Percentiles rank a stretch among this genome's conserved stretches.
These are phyloP conservation scores for Ephemerocybe angulata DNA, from an alignment of 768 basidiomycete species.

Conservation along the genomic window DNA sequence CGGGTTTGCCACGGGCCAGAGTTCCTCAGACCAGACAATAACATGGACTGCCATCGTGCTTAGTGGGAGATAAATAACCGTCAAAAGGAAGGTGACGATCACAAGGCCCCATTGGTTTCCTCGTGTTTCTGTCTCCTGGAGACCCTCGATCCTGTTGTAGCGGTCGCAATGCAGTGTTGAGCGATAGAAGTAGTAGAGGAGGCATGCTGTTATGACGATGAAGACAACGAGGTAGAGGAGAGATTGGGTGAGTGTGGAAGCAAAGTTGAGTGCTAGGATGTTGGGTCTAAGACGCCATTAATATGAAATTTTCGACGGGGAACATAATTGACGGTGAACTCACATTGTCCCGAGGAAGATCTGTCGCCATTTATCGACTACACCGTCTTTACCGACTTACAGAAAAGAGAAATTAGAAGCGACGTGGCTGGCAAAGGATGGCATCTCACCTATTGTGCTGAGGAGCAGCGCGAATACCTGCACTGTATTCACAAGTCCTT, in stretches of 20 bases:
- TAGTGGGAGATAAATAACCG: constrained; percentile 70
- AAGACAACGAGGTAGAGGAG: constrained; percentile 59
- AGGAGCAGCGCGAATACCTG: constrained; percentile 71
- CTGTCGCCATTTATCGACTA: constrained; percentile 51
- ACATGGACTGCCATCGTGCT: constrained; percentile 77
- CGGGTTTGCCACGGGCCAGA: constrained; percentile 70
- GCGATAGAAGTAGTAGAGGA: constrained; percentile 58
- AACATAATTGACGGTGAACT: constrained; percentile 18
- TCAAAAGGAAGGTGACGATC: constrained; percentile 61
- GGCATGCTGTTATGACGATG: constrained; percentile 46
- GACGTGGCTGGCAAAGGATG: neutral
- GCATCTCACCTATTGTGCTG: constrained; percentile 54
- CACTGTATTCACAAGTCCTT: constrained; percentile 63
- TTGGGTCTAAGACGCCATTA: constrained; percentile 51
- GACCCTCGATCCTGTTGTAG: constrained; percentile 49
- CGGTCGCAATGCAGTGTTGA: constrained; percentile 46
- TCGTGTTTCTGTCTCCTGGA: constrained; percentile 42
- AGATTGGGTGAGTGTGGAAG: constrained; percentile 54
- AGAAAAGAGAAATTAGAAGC: neutral
- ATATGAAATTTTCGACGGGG: neutral
- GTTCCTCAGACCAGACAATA: constrained; percentile 72
- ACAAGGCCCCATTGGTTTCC: constrained; percentile 51
- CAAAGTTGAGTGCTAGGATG: constrained; percentile 70
- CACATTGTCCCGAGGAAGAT: constrained; percentile 68
- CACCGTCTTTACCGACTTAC: constrained; percentile 13